Conservation (phyloP, 2,329 filamentous ascomycete species). For the Phaeomoniella chlamydospora region DNA sequence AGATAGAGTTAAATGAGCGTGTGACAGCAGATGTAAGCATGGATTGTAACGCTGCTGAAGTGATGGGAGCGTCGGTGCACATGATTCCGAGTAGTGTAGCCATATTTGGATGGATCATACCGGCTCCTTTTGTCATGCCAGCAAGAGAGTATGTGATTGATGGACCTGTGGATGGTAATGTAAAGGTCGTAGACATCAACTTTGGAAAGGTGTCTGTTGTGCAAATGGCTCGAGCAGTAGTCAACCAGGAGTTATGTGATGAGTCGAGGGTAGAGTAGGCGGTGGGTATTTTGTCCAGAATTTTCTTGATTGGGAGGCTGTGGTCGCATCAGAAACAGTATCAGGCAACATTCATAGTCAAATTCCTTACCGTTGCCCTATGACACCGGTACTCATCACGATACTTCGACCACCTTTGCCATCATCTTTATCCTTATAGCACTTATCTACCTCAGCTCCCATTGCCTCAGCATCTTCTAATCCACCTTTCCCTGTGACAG, state of each 20-base stretch:
- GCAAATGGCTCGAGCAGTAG: slow-evolving; percentile 80
- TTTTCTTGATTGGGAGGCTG: slow-evolving; percentile 75
- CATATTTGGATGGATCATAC: slow-evolving; percentile 99
- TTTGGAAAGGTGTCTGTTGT: slow-evolving; percentile 99
- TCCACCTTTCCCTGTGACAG: slow-evolving; percentile 82
- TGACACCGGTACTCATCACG: slow-evolving; percentile 97
- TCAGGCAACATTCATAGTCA: neutral
- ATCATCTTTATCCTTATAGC: slow-evolving; percentile 30
- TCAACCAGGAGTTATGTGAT: slow-evolving; percentile 75
- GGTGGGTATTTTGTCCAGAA: slow-evolving; percentile 64
- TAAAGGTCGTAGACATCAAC: slow-evolving; percentile 72
- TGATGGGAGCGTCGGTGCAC: slow-evolving; percentile 78
- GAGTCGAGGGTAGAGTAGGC: slow-evolving; percentile 58
- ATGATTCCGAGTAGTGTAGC: slow-evolving; percentile 85
- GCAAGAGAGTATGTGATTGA: slow-evolving; percentile 60
- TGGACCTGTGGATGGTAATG: slow-evolving; percentile 60
- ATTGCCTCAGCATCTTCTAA: slow-evolving; percentile 78
- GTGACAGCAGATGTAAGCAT: slow-evolving; percentile 63
- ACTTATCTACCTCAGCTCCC: slow-evolving; percentile 62
- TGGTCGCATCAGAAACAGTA: slow-evolving; percentile 30
- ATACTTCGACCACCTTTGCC: slow-evolving; percentile 48
- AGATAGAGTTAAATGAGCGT: slow-evolving; percentile 90
- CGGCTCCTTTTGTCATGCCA: slow-evolving; percentile 94
- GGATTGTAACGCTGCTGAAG: slow-evolving; percentile 48
- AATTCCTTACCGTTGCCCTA: slow-evolving; percentile 59